Evolutionary conservation across 805 yeast species (phyloP), one percentile per base, ranked within the genome.

Genomic region (Ogataea methylovora): DNA sequence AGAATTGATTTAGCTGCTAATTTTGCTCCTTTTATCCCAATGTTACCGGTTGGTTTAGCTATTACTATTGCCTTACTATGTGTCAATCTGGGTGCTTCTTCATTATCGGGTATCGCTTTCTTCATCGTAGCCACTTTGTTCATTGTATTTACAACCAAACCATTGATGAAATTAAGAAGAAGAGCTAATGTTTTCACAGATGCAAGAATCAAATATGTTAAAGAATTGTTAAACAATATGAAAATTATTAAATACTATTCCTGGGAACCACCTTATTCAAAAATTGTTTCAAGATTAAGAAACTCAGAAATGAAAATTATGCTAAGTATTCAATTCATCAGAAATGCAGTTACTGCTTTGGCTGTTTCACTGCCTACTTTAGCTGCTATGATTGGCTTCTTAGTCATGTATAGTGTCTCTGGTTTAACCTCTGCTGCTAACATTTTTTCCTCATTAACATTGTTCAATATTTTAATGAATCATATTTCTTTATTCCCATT

Each of bases 191-290:
- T 58, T 2, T 72, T 61, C 47, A 88, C 95, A 2, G 97, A 88
- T 55, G 56, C 63, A 15, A 76, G 97, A 49, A 85, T 88, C 16
- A 68, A 76, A 30, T 66, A 74, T 32, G 77, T 86, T 54, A 80
- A 84, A 44, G 97, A 88, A 55, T 73, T 86, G 20, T 64, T 88
- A 43, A 76, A 72, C 49, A 76, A 82, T 43, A 73, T 88, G 69
- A 84, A 83, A 50, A 69, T 80, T 53, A 84, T 88, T 55, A 88
- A 88, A 61, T 83, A 72, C 54, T 88, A 87, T 54, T 84, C 94
- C 1, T 88, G 96, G 96, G 97, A 88, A 58, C 67, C 66, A 22
- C 87, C 96, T 1, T 88, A 85, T 52, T 67, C 67, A 35, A 54
- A 67, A 8, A 61, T 69, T 34, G 69, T 88, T 24, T 49, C 73